Conservation (phyloP, 2,329 filamentous ascomycete species). For the Fusarium caatingaense region DNA sequence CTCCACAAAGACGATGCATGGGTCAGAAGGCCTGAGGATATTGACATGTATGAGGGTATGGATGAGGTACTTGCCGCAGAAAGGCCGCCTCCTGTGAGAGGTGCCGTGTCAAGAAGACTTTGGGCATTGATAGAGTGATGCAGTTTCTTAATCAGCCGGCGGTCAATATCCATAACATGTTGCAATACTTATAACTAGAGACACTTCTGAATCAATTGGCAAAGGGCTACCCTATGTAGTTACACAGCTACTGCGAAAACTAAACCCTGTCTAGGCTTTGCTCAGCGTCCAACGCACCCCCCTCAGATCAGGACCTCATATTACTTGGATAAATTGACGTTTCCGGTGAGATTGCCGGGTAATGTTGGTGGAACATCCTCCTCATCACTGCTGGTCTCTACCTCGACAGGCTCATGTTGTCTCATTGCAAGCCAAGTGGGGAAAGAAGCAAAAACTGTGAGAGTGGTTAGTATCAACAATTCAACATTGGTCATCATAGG, state of each 20-base stretch:
- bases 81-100: no score
- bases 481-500: neutral
- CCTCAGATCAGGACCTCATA: neutral
- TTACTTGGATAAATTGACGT: slow-evolving; percentile 1
- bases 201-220: neutral
- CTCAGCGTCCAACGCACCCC: neutral
- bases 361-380: neutral
- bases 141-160: no score
- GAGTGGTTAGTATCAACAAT: neutral
- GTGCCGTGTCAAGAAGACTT: no score
- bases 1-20: no score
- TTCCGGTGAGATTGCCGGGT: neutral
- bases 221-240: neutral
- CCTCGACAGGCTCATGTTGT: slow-evolving; percentile 46
- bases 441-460: neutral
- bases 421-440: slow-evolving; percentile 41
- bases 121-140: no score
- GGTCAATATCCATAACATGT: no score
- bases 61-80: no score
- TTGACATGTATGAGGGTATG: no score
- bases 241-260: neutral
- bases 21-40: no score
- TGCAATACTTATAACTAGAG: no score
- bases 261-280: neutral
- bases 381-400: neutral